Conservation (phyloP, 176 grass and related monocot genomes). For the Musa troglodytarum region DNA sequence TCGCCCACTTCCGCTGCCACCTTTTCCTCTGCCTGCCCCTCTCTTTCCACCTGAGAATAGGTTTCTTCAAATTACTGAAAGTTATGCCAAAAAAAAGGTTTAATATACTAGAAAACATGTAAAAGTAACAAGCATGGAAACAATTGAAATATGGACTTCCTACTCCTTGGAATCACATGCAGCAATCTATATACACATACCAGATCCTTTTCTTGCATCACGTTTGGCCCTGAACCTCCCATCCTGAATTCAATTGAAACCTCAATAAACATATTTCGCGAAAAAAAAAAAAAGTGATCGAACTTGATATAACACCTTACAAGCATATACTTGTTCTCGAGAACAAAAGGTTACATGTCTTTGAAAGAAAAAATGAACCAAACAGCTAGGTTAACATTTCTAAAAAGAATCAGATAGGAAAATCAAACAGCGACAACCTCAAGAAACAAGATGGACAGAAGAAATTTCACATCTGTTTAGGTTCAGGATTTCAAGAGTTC, state of each 20-base stretch:
- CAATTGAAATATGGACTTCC: background rate
- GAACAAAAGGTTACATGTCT: background rate
- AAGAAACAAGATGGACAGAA: no score
- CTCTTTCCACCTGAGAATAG: conserved; percentile 66
- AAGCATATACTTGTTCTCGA: background rate
- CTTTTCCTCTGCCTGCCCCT: conserved; percentile 61
- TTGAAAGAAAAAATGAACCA: no score
- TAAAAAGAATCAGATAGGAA: no score
- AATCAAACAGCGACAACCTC: no score
- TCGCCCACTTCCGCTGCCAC: conserved; percentile 41
- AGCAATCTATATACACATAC: conserved; percentile 2
- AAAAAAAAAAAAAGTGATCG: background rate
- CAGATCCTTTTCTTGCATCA: conserved; percentile 81
- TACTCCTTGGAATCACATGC: background rate
- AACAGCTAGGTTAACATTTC: no score
- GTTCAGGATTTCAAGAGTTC: no score
- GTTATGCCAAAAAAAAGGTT: background rate
- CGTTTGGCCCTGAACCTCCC: conserved; percentile 80
- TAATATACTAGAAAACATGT: background rate
- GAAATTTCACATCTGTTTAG: no score
- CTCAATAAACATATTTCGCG: conserved; percentile 17
- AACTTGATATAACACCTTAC: background rate
- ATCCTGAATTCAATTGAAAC: conserved; percentile 53
- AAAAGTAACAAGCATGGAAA: background rate
- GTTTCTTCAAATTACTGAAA: conserved; percentile 25